Percentiles rank a stretch among this genome's conserved stretches.
These are phyloP conservation scores for Trichoderma polysporum DNA, from an alignment of 2,329 filamentous ascomycete genomes.

Conservation along the genomic window DNA sequence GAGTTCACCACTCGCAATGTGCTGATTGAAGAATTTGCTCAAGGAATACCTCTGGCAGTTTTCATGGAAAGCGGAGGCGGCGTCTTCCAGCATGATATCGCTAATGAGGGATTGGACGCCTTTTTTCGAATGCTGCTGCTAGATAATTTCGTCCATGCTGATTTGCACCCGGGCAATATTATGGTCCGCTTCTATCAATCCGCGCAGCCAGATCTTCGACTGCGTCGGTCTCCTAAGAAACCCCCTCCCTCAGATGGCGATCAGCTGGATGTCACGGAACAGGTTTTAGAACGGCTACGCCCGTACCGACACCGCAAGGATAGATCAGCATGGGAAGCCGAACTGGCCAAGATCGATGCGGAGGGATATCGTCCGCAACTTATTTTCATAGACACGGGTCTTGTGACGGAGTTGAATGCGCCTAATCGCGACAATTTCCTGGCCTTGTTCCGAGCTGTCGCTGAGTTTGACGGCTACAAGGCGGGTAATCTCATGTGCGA, in stretches of 20 bases:
- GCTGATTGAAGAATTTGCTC: constrained; percentile 91
- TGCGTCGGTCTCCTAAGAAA: constrained; percentile 31
- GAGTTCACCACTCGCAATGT: constrained; percentile 92
- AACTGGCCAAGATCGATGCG: constrained; percentile 72
- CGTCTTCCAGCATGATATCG: constrained; percentile 89
- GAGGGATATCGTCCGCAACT: constrained; percentile 93
- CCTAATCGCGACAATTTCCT: constrained; percentile 88
- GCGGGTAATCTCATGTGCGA: constrained; percentile 95
- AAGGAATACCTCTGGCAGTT: constrained; percentile 85
- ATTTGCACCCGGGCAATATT: constrained; percentile 96
- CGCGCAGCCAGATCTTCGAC: constrained; percentile 62
- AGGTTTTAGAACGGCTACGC: constrained; percentile 76
- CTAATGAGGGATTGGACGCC: constrained; percentile 89
- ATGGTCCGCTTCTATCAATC: constrained; percentile 98
- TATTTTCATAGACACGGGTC: constrained; percentile 94
- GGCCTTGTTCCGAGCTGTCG: constrained; percentile 91
- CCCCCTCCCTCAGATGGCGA: constrained; percentile 42
- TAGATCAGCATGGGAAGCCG: constrained; percentile 67
- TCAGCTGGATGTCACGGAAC: constrained; percentile 77
- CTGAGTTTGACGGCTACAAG: constrained; percentile 95
- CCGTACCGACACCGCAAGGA: constrained; percentile 66
- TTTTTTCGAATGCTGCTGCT: constrained; percentile 96
- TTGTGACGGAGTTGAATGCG: constrained; percentile 90
- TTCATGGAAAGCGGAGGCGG: constrained; percentile 92
- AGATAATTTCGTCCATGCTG: constrained; percentile 96